Conservation (phyloP, 2,329 filamentous ascomycete species). For the Trichophyton benhamiae region DNA sequence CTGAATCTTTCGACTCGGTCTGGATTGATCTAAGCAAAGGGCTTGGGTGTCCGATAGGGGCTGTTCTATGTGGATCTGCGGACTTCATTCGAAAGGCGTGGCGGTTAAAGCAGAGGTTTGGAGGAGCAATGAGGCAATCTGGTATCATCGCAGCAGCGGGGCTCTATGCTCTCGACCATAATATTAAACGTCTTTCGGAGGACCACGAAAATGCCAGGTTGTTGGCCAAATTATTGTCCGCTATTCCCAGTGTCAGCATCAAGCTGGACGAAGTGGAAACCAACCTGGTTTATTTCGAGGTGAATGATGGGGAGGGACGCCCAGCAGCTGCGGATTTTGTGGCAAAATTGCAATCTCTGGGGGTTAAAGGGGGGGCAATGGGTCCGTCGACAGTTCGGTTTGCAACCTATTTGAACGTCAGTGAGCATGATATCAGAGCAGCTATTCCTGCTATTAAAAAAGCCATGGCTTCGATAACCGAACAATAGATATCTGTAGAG, state of each 20-base stretch:
- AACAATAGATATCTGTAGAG: background rate
- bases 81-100: slow-evolving; percentile 1
- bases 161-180: slow-evolving; percentile 3
- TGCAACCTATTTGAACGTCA: slow-evolving; percentile 2
- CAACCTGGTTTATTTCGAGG: slow-evolving; percentile 1
- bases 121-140: slow-evolving; percentile 4
- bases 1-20: slow-evolving; percentile 53
- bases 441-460: background rate
- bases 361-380: background rate
- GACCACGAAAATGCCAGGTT: slow-evolving; percentile 1
- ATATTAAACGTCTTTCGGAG: background rate
- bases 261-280: background rate
- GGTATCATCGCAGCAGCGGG: slow-evolving; percentile 4
- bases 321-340: background rate
- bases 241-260: background rate
- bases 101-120: slow-evolving; percentile 1
- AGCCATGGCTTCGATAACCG: background rate
- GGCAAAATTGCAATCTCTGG: background rate
- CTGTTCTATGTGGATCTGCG: slow-evolving; percentile 38
- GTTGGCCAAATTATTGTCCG: background rate
- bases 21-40: slow-evolving; percentile 65
- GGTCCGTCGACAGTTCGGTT: background rate
- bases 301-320: background rate
- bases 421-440: background rate
- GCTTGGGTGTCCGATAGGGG: slow-evolving; percentile 61